Evolutionary conservation across 2,329 filamentous ascomycete genomes (phyloP).

Genomic region (Anthostomella pinea): DNA sequence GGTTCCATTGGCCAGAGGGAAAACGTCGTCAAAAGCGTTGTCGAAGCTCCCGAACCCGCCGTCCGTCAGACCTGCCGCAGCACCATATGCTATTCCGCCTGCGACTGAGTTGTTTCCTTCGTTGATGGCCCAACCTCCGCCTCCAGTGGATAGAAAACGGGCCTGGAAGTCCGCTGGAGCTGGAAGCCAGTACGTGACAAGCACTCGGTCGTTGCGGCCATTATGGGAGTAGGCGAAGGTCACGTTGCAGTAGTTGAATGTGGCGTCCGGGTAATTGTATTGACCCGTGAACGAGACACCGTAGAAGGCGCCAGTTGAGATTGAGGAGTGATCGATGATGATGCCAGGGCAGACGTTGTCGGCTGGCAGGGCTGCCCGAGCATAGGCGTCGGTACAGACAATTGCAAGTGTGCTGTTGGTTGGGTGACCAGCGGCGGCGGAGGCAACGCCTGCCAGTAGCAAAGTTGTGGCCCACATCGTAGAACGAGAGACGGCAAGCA

Average conservation of each 20-base stretch:
- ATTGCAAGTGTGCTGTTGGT: too few relatives aligned
- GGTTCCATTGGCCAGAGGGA: slow-evolving; percentile 38
- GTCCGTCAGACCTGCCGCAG: slow-evolving; percentile 46
- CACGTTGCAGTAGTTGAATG: slow-evolving; percentile 22
- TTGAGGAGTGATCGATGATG: slow-evolving; percentile 27
- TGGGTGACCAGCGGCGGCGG: too few relatives aligned
- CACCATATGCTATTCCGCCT: slow-evolving; percentile 37
- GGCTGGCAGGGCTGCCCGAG: slow-evolving; percentile 15
- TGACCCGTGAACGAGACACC: slow-evolving; percentile 31
- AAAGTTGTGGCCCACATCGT: too few relatives aligned
- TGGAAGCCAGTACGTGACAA: slow-evolving; percentile 23
- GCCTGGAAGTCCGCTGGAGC: slow-evolving; percentile 18
- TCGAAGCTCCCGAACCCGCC: slow-evolving; percentile 49
- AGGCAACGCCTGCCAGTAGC: too few relatives aligned
- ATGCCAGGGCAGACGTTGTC: slow-evolving; percentile 25
- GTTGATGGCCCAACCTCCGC: slow-evolving; percentile 35
- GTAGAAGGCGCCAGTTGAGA: slow-evolving; percentile 30
- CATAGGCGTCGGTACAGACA: slow-evolving; percentile 21
- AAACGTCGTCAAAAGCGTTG: slow-evolving; percentile 35
- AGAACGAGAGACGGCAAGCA: too few relatives aligned
- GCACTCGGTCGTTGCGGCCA: slow-evolving; percentile 19
- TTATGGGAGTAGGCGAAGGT: slow-evolving; percentile 26
- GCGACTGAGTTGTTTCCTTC: slow-evolving; percentile 27
- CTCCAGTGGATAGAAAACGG: slow-evolving; percentile 34
- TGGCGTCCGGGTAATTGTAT: slow-evolving; percentile 22